Percentiles rank a stretch among this genome's conserved stretches.
Evolutionary conservation across 2,329 filamentous ascomycete genomes (phyloP).

Genomic region (Capronia epimyces): DNA sequence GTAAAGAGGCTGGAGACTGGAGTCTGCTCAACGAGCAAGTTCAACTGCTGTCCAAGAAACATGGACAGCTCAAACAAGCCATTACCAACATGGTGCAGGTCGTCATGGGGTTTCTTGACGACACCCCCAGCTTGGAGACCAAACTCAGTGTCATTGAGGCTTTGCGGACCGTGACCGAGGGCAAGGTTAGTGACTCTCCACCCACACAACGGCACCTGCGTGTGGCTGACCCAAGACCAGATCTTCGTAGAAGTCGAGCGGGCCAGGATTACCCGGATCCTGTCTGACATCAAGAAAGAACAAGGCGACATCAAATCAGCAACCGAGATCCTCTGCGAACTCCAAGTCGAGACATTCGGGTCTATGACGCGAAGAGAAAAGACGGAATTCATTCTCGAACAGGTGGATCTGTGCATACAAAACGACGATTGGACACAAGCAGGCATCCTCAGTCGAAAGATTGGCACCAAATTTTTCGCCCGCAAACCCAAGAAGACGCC

Average conservation of each 20-base stretch:
- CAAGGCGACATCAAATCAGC: constrained; percentile 89
- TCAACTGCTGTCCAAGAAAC: constrained; percentile 94
- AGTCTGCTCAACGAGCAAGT: constrained; percentile 93
- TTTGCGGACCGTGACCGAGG: constrained; percentile 90
- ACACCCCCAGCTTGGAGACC: constrained; percentile 74
- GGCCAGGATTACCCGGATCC: constrained; percentile 85
- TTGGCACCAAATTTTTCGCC: constrained; percentile 86
- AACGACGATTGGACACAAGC: constrained; percentile 95
- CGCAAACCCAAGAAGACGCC: constrained; percentile 85
- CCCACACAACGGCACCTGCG: background rate
- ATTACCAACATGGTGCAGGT: constrained; percentile 98
- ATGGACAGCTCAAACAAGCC: constrained; percentile 98
- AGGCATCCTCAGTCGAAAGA: constrained; percentile 88
- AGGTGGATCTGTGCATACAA: constrained; percentile 91
- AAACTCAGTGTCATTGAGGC: constrained; percentile 95
- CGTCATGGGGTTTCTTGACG: constrained; percentile 85
- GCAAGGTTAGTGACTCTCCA: constrained; percentile 58
- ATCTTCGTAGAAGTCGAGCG: constrained; percentile 99
- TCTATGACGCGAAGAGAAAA: constrained; percentile 97
- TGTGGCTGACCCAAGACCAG: constrained; percentile 37
- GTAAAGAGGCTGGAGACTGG: constrained; percentile 91
- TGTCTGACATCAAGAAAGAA: constrained; percentile 95
- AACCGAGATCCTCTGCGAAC: constrained; percentile 87
- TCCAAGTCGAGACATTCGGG: constrained; percentile 97
- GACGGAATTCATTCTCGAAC: constrained; percentile 96